phyloP scores from a whole-genome alignment of 208 protist species.

The Kentomonas sorsogonicus region DNA sequence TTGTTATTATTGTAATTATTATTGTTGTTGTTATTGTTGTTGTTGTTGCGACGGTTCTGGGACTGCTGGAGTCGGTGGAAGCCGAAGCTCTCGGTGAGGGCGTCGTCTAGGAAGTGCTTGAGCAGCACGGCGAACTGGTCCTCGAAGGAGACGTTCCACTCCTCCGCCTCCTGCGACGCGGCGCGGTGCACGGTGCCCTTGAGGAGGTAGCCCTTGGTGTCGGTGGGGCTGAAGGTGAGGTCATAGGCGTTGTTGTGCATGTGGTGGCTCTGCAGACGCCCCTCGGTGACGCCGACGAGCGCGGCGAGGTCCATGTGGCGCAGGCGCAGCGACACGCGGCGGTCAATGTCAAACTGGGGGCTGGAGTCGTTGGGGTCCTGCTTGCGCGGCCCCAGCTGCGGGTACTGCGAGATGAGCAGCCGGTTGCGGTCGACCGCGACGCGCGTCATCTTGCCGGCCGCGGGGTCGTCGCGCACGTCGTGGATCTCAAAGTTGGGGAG shows the following conservation, averaged over 20 bases:
- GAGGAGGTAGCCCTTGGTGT: constrained; percentile 46
- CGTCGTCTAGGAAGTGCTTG: constrained; percentile 77
- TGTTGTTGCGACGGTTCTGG: constrained; percentile 13
- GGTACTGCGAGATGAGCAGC: constrained; percentile 79
- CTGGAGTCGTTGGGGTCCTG: constrained; percentile 76
- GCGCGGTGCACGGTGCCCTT: constrained; percentile 62
- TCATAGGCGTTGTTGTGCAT: constrained; percentile 75
- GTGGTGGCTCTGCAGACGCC: constrained; percentile 44
- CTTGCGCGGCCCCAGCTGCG: constrained; percentile 83
- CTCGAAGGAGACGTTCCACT: constrained; percentile 77
- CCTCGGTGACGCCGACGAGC: constrained; percentile 60
- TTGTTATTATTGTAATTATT: constrained; percentile 27
- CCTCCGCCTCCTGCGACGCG: constrained; percentile 51
- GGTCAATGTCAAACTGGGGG: constrained; percentile 80
- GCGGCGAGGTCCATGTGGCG: constrained; percentile 74
- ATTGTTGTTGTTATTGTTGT: constrained; percentile 18
- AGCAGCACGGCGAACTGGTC: constrained; percentile 76
- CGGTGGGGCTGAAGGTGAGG: constrained; percentile 57
- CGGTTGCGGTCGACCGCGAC: constrained; percentile 70
- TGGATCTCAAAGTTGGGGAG: constrained; percentile 84
- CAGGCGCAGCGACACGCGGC: constrained; percentile 69
- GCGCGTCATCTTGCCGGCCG: constrained; percentile 69
- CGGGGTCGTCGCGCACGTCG: constrained; percentile 74
- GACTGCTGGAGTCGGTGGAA: constrained; percentile 44
- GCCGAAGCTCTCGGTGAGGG: constrained; percentile 84